Conservation (phyloP, 208 protist genomes). For the Leishmania mexicana region DNA sequence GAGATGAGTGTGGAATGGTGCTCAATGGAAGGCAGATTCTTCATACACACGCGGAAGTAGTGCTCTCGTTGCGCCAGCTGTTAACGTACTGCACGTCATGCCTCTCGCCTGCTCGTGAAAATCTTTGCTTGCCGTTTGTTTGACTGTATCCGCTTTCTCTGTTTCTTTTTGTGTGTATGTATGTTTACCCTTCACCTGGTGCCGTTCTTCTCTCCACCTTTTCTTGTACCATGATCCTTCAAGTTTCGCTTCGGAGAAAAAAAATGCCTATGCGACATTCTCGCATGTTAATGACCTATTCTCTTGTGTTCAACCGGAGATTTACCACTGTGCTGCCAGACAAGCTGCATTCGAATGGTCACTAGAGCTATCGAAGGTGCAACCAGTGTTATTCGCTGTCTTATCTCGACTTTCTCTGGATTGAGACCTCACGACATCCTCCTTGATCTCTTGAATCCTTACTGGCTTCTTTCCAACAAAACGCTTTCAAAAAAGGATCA, state of each 20-base stretch:
- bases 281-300: not conserved
- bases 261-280: not conserved
- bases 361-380: not conserved
- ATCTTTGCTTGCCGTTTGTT: not conserved
- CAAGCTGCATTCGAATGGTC: not conserved
- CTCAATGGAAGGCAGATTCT: slow-evolving; percentile 61
- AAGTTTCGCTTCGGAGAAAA: not conserved
- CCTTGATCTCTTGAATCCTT: not conserved
- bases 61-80: not conserved
- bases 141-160: not conserved
- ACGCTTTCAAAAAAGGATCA: not conserved
- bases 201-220: not conserved
- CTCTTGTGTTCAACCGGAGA: not conserved
- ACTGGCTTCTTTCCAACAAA: not conserved
- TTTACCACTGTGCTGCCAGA: not conserved
- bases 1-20: slow-evolving; percentile 78
- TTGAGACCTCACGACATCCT: not conserved
- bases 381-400: not conserved
- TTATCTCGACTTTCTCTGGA: slow-evolving; percentile 9
- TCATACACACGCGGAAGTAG: slow-evolving; percentile 51
- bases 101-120: not conserved
- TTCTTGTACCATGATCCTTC: not conserved
- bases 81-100: slow-evolving; percentile 12
- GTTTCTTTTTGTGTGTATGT: not conserved
- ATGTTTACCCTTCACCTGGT: not conserved